Percentiles rank a stretch among this genome's conserved stretches.
Conservation (phyloP, 805 yeast genomes). For the Schwanniomyces pseudopolymorphus region DNA sequence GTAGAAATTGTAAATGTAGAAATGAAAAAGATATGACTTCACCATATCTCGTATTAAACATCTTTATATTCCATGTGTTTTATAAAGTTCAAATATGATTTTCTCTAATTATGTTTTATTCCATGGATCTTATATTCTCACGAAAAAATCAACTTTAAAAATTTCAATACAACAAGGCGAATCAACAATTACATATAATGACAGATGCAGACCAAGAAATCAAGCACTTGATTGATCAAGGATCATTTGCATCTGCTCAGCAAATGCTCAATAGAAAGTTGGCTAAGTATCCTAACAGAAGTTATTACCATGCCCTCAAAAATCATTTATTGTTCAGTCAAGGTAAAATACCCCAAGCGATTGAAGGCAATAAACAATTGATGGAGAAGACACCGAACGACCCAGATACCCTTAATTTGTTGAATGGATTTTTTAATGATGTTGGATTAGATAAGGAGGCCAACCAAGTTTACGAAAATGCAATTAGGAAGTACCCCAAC, state of each 20-base stretch:
- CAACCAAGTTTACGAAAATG: conserved; percentile 53
- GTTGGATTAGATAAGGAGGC: conserved; percentile 40
- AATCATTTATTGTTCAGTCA: conserved; percentile 31
- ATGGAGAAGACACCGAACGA: conserved; percentile 51
- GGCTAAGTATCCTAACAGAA: conserved; percentile 55
- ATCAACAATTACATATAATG: conserved; percentile 6
- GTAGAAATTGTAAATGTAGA: background rate
- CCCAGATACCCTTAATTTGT: conserved; percentile 47
- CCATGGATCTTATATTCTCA: background rate
- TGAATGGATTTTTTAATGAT: conserved; percentile 45
- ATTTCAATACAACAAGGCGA: background rate
- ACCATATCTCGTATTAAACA: too few relatives aligned
- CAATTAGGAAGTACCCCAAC: conserved; percentile 56
- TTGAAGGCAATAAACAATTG: conserved; percentile 26
- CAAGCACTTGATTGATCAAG: conserved; percentile 47
- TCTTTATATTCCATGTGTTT: too few relatives aligned
- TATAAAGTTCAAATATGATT: background rate
- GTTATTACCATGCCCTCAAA: conserved; percentile 51
- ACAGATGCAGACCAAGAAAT: conserved; percentile 28
- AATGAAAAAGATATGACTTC: too few relatives aligned
- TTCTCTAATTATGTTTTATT: background rate
- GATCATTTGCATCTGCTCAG: conserved; percentile 55
- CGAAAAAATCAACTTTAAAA: background rate
- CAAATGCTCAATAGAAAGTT: conserved; percentile 48
- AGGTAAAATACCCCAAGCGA: conserved; percentile 33